Conservation (phyloP, 179 eudicot species). For the Drosera spatulata region DNA sequence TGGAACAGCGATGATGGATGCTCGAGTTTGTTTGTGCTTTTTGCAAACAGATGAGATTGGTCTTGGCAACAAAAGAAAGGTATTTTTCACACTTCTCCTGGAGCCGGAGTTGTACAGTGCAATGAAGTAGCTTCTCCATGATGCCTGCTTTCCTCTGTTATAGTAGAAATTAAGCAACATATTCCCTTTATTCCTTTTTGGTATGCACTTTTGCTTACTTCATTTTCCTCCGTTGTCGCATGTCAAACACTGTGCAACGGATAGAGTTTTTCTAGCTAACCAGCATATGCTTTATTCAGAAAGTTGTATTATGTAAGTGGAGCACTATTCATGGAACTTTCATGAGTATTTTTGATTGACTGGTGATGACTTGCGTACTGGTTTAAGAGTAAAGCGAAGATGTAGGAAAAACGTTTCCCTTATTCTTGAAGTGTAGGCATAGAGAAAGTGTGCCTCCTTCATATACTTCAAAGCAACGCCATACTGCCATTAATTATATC, state of each 20-base stretch:
- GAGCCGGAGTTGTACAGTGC: too few relatives aligned
- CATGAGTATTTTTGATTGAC: slow-evolving; percentile 13
- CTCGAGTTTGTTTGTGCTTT: background rate
- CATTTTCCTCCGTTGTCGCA: too few relatives aligned
- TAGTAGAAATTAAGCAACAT: too few relatives aligned
- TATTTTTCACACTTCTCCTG: background rate
- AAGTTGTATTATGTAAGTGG: slow-evolving; percentile 10
- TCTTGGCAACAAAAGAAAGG: background rate
- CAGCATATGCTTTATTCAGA: background rate
- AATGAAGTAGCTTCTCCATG: too few relatives aligned
- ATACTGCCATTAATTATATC: slow-evolving; percentile 28
- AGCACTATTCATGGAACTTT: slow-evolving; percentile 7
- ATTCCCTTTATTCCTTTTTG: too few relatives aligned
- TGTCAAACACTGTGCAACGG: background rate
- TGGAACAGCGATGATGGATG: background rate
- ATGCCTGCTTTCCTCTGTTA: too few relatives aligned
- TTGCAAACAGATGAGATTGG: background rate
- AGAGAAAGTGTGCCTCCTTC: slow-evolving; percentile 40
- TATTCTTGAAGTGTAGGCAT: slow-evolving; percentile 77
- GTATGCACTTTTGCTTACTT: too few relatives aligned
- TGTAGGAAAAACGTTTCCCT: slow-evolving; percentile 29
- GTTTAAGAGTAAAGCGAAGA: slow-evolving; percentile 87
- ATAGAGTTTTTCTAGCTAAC: background rate
- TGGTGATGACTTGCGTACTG: slow-evolving; percentile 16
- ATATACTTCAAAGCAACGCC: slow-evolving; percentile 83